Evolutionary conservation across 345 rosid genomes (phyloP).

Genomic region (Eucalyptus polybractea): DNA sequence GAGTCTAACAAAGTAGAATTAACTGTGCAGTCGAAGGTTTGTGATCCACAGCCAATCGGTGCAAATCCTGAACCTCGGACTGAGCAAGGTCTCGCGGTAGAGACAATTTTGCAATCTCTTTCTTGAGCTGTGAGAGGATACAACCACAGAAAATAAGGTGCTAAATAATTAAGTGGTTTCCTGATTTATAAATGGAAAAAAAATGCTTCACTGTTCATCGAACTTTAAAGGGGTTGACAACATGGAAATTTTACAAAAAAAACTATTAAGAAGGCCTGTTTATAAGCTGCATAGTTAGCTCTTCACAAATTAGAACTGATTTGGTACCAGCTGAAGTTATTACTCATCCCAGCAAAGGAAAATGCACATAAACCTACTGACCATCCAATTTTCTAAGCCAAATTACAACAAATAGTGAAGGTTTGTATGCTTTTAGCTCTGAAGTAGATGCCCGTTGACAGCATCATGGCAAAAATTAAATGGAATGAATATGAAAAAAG

Average conservation of each 20-base stretch:
- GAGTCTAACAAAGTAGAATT: background rate
- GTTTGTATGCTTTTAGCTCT: background rate
- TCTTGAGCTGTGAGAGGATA: constrained; percentile 39
- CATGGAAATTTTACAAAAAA: background rate
- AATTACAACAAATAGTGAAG: background rate
- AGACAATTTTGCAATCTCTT: constrained; percentile 41
- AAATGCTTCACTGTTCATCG: background rate
- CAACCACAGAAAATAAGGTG: background rate
- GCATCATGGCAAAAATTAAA: background rate
- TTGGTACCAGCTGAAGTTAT: too few species aligned
- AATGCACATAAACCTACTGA: background rate
- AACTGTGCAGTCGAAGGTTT: constrained; percentile 17
- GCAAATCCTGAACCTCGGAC: constrained; percentile 54
- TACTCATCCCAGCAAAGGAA: background rate
- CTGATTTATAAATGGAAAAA: too few species aligned
- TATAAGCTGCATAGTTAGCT: background rate
- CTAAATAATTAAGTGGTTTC: background rate
- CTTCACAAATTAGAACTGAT: too few species aligned
- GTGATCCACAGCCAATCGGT: constrained; percentile 18
- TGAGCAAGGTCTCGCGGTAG: constrained; percentile 38
- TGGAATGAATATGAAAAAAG: background rate
- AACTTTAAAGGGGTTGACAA: background rate
- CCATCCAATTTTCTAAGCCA: background rate
- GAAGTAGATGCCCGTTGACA: background rate
- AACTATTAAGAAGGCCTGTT: background rate